These are phyloP conservation scores for Martiniozyma abietophila DNA, from an alignment of 805 yeast genomes.

Conservation along the genomic window DNA sequence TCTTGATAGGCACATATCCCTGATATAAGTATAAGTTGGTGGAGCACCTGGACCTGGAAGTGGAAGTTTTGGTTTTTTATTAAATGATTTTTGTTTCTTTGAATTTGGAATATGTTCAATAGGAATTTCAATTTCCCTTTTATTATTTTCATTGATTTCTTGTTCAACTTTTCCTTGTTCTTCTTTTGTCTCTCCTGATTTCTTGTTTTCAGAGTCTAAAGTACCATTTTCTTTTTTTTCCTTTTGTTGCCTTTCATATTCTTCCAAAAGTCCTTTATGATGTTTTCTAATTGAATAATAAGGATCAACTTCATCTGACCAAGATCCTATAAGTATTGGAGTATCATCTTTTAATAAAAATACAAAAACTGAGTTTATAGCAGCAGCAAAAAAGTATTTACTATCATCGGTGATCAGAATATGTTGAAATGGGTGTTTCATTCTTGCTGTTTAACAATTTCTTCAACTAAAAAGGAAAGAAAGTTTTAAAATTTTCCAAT, in stretches of 20 bases:
- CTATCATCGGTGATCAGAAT: constrained; percentile 37
- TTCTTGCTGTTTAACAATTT: constrained; percentile 5
- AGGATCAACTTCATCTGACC: constrained; percentile 54
- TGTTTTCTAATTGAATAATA: constrained; percentile 37
- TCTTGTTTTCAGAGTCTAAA: too few species aligned
- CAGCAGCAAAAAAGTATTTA: constrained; percentile 42
- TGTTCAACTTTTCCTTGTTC: constrained; percentile 18
- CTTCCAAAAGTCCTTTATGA: constrained; percentile 32
- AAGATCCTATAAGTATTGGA: constrained; percentile 41
- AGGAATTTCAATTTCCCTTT: constrained; percentile 10
- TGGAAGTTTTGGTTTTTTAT: constrained; percentile 40
- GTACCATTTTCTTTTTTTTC: constrained; percentile 24
- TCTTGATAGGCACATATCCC: constrained; percentile 48
- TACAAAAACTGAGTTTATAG: constrained; percentile 50
- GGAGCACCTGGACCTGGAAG: constrained; percentile 65
- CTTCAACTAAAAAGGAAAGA: neutral
- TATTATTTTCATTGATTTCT: constrained; percentile 9
- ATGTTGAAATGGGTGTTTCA: constrained; percentile 70
- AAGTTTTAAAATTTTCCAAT: neutral
- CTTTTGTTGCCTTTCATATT: constrained; percentile 18
- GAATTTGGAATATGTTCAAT: constrained; percentile 12
- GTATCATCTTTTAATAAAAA: constrained; percentile 32
- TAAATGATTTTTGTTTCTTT: constrained; percentile 28
- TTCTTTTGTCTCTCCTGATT: constrained; percentile 18
- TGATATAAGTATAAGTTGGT: constrained; percentile 54